Evolutionary conservation across 306 rosid species (phyloP), one percentile per base, ranked within the genome.

Genomic region (Sechiopsis laciniata): DNA sequence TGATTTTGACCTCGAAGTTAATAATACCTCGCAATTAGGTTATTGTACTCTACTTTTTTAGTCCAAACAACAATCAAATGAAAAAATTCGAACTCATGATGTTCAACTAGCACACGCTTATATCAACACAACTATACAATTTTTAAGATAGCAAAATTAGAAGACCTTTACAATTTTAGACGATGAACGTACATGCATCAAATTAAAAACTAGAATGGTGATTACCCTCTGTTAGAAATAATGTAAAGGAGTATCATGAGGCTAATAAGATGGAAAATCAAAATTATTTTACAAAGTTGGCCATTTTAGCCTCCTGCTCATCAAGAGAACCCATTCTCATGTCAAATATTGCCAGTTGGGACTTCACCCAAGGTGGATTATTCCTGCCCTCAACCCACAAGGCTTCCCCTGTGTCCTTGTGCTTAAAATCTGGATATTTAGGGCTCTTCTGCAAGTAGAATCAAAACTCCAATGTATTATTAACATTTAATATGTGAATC

Each of bases 361-460:
- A 85, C 81, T 85, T 87, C 77, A 91, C 91, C 97, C 99, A 94
- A 46, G 85, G 87, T 20, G 96, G 99, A 81, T 78, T 94, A 74
- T 80, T 65, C 79, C 88, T 87, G 75, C 96, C 88, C 56, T 91
- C 97, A 0, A 94, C 78, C 99, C 97, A 94, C 74, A 91, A 78
- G 68, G 97, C 97, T 78, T 89, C 97, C 73, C 97, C 97, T 10
- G 97, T 86, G 73, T 94, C 97, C 82, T 91, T 94, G 84, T 91
- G 97, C 77, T 94, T 94, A 77, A 94, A 94, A 81, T 91, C 97
- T 8, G 96, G 96, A 80, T 79, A 88, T 74, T 83, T 94, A 10
- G 99, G 94, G 83, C 85, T 94, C 88, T 86, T 91, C 97, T 94
- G 96, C 78, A 75, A 14, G n/a, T 54, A 55, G 11, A 46, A 46